These are phyloP conservation scores for Ceratocystis huliohia DNA, from an alignment of 2,329 filamentous ascomycete genomes.

Conservation along the genomic window DNA sequence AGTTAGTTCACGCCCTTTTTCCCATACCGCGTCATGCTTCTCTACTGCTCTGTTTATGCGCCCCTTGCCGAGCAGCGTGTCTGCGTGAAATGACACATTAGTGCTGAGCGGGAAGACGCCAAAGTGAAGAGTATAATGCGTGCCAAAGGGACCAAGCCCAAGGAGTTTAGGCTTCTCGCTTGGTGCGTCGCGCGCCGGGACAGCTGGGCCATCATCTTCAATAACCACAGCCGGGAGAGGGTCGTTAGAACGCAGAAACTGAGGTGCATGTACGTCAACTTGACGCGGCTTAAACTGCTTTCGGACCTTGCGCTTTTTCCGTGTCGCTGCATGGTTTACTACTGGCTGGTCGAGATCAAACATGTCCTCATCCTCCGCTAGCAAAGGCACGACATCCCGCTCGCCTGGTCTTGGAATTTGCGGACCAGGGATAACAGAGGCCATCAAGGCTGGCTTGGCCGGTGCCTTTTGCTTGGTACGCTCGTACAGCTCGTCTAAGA, in stretches of 20 bases:
- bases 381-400: neutral
- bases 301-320: constrained; percentile 27
- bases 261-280: constrained; percentile 39
- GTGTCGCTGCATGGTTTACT: constrained; percentile 13
- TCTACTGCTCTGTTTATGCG: constrained; percentile 33
- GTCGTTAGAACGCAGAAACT: constrained; percentile 42
- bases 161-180: constrained; percentile 29
- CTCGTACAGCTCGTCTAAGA: constrained; percentile 43
- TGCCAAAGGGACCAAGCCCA: constrained; percentile 48
- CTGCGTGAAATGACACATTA: constrained; percentile 47
- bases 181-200: neutral
- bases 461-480: constrained; percentile 27
- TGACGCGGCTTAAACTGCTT: constrained; percentile 35
- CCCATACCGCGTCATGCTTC: constrained; percentile 25
- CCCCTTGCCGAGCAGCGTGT: constrained; percentile 46
- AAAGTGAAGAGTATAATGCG: constrained; percentile 49
- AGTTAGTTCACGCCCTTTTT: constrained; percentile 25
- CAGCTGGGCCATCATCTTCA: constrained; percentile 10
- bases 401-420: neutral
- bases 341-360: constrained; percentile 6
- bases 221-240: constrained; percentile 30
- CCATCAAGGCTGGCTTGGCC: constrained; percentile 16
- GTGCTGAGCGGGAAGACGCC: constrained; percentile 46
- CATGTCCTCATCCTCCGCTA: constrained; percentile 6
- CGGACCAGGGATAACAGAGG: constrained; percentile 2